A percentile compares a stretch with the other conserved stretches of the same genome.
phyloP scores from a whole-genome alignment of 768 basidiomycete species.

The Tulasnella sp. region DNA sequence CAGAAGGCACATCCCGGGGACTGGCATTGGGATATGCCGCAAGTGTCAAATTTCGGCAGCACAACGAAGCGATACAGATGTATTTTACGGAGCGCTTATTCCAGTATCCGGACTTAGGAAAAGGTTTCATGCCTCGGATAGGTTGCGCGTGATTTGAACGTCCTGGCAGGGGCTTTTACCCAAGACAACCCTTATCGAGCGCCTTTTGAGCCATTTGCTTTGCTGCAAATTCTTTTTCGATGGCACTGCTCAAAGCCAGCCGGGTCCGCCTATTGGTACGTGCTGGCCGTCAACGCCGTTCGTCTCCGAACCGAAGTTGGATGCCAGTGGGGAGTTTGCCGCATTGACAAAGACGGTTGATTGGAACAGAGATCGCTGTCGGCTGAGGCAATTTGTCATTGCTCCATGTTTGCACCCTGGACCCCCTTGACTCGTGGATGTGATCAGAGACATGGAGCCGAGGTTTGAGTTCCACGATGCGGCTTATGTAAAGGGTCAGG shows the following conservation, averaged over 20 bases:
- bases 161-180: too few relatives aligned
- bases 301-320: background rate
- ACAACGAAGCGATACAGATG: background rate
- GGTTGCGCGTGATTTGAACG: background rate
- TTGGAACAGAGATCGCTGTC: background rate
- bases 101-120: too few relatives aligned
- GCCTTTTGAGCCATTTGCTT: too few relatives aligned
- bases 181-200: too few relatives aligned
- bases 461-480: background rate
- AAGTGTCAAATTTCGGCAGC: background rate
- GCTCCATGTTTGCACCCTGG: background rate
- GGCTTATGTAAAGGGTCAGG: background rate
- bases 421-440: slow-evolving; percentile 17
- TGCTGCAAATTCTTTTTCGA: background rate
- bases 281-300: background rate
- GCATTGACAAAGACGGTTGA: slow-evolving; percentile 18
- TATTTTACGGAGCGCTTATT: too few relatives aligned
- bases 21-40: background rate
- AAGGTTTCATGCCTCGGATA: too few relatives aligned
- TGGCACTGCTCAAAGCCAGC: background rate
- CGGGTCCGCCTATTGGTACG: background rate
- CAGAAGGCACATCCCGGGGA: background rate
- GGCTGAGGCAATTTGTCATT: background rate
- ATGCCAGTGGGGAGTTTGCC: slow-evolving; percentile 6
- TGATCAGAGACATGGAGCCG: slow-evolving; percentile 19